Percentiles rank a stretch among this genome's conserved stretches.
Conservation (phyloP, 129 eudicot species). For the Logfia minima region DNA sequence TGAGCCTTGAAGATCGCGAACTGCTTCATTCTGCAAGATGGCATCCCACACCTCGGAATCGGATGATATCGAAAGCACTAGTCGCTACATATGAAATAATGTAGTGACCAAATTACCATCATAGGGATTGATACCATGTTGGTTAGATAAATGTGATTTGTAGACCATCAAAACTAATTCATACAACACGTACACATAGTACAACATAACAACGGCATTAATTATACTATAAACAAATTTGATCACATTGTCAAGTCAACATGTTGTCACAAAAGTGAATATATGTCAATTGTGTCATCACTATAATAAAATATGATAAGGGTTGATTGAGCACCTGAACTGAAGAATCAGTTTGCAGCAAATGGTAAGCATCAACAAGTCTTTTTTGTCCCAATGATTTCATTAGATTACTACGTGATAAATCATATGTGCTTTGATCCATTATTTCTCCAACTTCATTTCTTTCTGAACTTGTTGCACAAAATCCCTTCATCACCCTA, state of each 20-base stretch:
- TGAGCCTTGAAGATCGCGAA: not conserved
- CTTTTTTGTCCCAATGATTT: constrained; percentile 46
- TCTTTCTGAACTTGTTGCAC: constrained; percentile 23
- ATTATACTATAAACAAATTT: no score
- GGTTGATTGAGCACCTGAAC: constrained; percentile 42
- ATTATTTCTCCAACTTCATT: constrained; percentile 17
- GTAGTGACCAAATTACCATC: not conserved
- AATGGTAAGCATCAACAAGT: constrained; percentile 48
- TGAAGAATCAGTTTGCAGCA: constrained; percentile 54
- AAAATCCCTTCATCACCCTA: constrained; percentile 44
- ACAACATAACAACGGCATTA: not conserved
- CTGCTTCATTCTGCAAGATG: constrained; percentile 25
- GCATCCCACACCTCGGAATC: constrained; percentile 69
- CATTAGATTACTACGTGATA: constrained; percentile 14
- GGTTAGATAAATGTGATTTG: no score
- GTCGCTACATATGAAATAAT: constrained; percentile 34
- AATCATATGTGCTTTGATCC: constrained; percentile 21
- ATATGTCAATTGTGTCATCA: not conserved
- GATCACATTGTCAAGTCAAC: no score
- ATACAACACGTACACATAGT: not conserved
- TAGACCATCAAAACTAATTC: no score
- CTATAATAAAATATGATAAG: not conserved
- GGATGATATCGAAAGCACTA: constrained; percentile 55
- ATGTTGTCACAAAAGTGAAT: not conserved
- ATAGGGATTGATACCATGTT: not conserved